Evolutionary conservation across 371 early-diverging fungal species (phyloP).

Genomic region (Gilbertella persicaria): DNA sequence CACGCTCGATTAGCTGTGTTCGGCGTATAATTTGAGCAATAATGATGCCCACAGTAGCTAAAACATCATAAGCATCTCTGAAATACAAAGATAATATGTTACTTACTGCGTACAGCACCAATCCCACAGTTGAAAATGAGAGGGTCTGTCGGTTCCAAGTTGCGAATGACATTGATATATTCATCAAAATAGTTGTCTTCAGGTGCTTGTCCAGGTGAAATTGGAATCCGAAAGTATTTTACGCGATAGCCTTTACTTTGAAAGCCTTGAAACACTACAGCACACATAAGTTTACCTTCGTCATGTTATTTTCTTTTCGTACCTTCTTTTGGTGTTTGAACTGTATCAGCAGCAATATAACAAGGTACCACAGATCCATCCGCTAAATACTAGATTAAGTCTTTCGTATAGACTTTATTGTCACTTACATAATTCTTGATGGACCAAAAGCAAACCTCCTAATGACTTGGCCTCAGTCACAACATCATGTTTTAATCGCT

Average conservation of each 20-base stretch:
- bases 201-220: slow-evolving; percentile 68
- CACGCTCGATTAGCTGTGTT: slow-evolving; percentile 49
- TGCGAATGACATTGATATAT: slow-evolving; percentile 59
- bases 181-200: slow-evolving; percentile 73
- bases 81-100: neutral
- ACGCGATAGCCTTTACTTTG: slow-evolving; percentile 48
- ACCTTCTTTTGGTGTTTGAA: slow-evolving; percentile 69
- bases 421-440: slow-evolving; percentile 67
- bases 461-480: slow-evolving; percentile 55
- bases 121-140: slow-evolving; percentile 78
- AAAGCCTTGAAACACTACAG: slow-evolving; percentile 54
- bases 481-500: slow-evolving; percentile 69
- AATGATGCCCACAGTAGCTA: slow-evolving; percentile 71
- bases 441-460: slow-evolving; percentile 65
- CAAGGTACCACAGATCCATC: slow-evolving; percentile 62
- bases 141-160: slow-evolving; percentile 50
- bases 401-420: neutral
- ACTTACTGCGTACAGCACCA: slow-evolving; percentile 72
- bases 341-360: slow-evolving; percentile 62
- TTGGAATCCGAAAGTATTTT: slow-evolving; percentile 65
- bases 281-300: neutral
- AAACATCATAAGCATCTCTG: no score
- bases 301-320: neutral
- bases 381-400: slow-evolving; percentile 24
- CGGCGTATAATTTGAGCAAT: slow-evolving; percentile 62